Evolutionary conservation across 2,329 filamentous ascomycete genomes (phyloP).

Genomic region (Exophiala mesophila): DNA sequence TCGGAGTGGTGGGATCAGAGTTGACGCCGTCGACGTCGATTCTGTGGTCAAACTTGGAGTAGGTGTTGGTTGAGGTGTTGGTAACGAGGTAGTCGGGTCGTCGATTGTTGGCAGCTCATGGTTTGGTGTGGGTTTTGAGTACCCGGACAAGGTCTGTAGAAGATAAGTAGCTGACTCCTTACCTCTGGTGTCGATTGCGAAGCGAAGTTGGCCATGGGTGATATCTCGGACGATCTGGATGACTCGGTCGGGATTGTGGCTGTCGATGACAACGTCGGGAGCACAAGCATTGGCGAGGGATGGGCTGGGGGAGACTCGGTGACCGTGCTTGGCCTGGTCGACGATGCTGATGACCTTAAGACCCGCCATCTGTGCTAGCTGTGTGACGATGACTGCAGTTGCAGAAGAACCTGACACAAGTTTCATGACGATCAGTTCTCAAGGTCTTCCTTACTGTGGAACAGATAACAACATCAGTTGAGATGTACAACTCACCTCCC

Average conservation of each 20-base stretch:
- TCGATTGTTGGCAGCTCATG: constrained; percentile 18
- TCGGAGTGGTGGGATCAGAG: constrained; percentile 12
- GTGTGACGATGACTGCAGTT: constrained; percentile 61
- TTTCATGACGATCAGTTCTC: too few species aligned
- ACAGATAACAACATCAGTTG: too few species aligned
- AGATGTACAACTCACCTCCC: constrained; percentile 51
- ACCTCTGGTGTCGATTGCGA: constrained; percentile 65
- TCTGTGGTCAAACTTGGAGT: background rate
- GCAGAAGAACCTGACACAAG: constrained; percentile 61
- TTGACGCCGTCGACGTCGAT: background rate
- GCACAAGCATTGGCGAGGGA: constrained; percentile 1
- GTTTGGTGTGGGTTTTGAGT: background rate
- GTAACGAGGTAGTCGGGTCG: background rate
- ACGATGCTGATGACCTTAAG: constrained; percentile 62
- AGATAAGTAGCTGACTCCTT: constrained; percentile 58
- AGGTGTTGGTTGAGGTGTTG: constrained; percentile 1
- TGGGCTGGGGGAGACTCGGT: constrained; percentile 8
- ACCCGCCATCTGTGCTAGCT: constrained; percentile 63
- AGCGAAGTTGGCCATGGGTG: constrained; percentile 53
- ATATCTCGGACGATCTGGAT: constrained; percentile 59
- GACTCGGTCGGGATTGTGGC: constrained; percentile 60
- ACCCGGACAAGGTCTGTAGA: constrained; percentile 45
- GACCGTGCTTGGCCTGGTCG: constrained; percentile 62
- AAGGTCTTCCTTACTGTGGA: too few species aligned
- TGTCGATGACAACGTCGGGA: constrained; percentile 65